phyloP scores from a whole-genome alignment of 2,329 filamentous ascomycete species.

The Alternaria gansuensis region DNA sequence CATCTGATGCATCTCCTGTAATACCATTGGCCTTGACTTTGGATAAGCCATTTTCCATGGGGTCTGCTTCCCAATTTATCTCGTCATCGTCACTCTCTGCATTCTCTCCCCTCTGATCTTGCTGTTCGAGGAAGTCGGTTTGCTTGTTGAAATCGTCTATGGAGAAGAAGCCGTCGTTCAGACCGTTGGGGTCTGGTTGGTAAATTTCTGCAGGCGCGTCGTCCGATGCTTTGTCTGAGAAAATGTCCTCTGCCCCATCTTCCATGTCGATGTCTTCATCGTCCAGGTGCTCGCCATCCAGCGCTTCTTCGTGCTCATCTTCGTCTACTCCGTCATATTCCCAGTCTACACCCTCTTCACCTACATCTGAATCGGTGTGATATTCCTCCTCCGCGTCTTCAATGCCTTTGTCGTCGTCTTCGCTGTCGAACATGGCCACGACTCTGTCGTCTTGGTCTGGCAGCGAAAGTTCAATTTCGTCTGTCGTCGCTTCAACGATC shows the following conservation, averaged over 20 bases:
- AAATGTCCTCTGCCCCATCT: constrained; percentile 45
- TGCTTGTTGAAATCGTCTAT: constrained; percentile 98
- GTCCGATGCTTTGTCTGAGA: constrained; percentile 55
- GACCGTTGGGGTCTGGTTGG: constrained; percentile 77
- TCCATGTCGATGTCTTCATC: constrained; percentile 46
- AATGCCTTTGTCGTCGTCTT: constrained; percentile 47
- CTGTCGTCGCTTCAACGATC: constrained; percentile 73
- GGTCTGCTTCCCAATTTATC: constrained; percentile 86
- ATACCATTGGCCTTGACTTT: constrained; percentile 43
- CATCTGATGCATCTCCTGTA: constrained; percentile 58
- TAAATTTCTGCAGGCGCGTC: constrained; percentile 64
- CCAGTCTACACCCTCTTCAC: constrained; percentile 49
- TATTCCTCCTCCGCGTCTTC: constrained; percentile 43
- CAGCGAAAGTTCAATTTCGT: constrained; percentile 62
- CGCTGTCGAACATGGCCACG: constrained; percentile 29
- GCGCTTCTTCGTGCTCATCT: constrained; percentile 38
- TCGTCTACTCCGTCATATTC: constrained; percentile 48
- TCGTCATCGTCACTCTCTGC: constrained; percentile 80
- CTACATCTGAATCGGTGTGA: constrained; percentile 40
- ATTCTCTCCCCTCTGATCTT: constrained; percentile 79
- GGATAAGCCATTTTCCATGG: constrained; percentile 58
- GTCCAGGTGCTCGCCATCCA: constrained; percentile 43
- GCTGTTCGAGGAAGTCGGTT: constrained; percentile 86
- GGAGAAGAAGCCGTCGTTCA: constrained; percentile 98
- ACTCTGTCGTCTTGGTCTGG: constrained; percentile 43